Conservation (phyloP, 495 filamentous ascomycete species). For the Parachaetomium inaequale region DNA sequence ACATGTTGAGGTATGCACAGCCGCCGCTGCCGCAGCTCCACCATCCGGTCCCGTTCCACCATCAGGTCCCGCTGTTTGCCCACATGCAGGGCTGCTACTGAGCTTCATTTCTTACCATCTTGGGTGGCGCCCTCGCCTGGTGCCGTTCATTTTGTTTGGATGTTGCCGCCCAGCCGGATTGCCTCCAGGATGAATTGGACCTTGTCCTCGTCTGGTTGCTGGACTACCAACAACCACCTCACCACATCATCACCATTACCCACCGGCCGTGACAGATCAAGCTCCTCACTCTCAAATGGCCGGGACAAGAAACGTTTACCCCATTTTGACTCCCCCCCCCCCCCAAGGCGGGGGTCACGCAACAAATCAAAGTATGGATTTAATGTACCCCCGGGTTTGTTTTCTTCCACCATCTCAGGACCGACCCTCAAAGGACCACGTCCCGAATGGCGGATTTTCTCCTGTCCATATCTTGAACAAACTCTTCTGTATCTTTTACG, state of each 20-base stretch:
- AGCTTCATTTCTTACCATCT: neutral
- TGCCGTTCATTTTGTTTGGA: neutral
- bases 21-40: conserved; percentile 36
- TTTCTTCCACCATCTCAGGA: neutral
- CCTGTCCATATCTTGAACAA: conserved; percentile 8
- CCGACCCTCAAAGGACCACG: neutral
- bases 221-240: neutral
- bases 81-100: conserved; percentile 51
- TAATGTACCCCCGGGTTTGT: neutral
- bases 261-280: conserved; percentile 6
- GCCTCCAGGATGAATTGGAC: neutral
- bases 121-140: neutral
- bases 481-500: conserved; percentile 2
- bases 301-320: conserved; percentile 12
- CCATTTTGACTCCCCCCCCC: neutral
- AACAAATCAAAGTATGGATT: conserved; percentile 3
- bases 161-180: neutral
- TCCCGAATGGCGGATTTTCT: conserved; percentile 1
- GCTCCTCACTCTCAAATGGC: neutral
- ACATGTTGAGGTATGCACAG: conserved; percentile 36
- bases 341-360: neutral
- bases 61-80: conserved; percentile 44
- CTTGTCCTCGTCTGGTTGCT: neutral
- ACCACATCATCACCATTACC: neutral
- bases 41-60: conserved; percentile 45